Percentiles rank a stretch among this genome's conserved stretches.
Evolutionary conservation across 371 early-diverging fungal species (phyloP).

Genomic region (Syncephalastrum monosporum): DNA sequence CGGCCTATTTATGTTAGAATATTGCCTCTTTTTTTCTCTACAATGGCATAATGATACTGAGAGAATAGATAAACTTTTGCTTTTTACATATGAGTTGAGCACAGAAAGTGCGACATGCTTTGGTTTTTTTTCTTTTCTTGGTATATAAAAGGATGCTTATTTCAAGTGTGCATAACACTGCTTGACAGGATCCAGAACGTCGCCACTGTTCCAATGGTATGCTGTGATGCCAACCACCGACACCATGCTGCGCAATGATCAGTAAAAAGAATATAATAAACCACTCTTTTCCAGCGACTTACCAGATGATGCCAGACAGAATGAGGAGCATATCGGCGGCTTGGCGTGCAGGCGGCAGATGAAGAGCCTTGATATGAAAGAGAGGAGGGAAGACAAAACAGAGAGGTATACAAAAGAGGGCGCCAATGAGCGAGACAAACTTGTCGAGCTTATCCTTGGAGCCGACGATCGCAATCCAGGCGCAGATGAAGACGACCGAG

Average conservation of each 20-base stretch:
- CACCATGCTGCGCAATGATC: conserved; percentile 26
- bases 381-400: conserved; percentile 83
- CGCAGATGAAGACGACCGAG: conserved; percentile 62
- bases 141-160: too few relatives aligned
- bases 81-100: too few relatives aligned
- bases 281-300: conserved; percentile 5
- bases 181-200: conserved; percentile 41
- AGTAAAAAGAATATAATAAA: not conserved
- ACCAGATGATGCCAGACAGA: conserved; percentile 71
- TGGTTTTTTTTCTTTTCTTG: too few relatives aligned
- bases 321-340: conserved; percentile 57
- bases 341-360: conserved; percentile 30
- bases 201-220: conserved; percentile 45
- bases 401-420: conserved; percentile 58
- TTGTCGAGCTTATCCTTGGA: conserved; percentile 75
- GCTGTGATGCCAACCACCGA: conserved; percentile 31
- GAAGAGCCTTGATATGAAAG: conserved; percentile 70
- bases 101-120: too few relatives aligned
- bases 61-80: too few relatives aligned
- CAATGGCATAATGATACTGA: too few relatives aligned
- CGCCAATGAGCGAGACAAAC: conserved; percentile 81
- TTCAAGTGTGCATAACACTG: conserved; percentile 31
- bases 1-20: too few relatives aligned
- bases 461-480: conserved; percentile 72
- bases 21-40: too few relatives aligned